Conservation (phyloP, 306 rosid species). For the Amphicarpaea edgeworthii region DNA sequence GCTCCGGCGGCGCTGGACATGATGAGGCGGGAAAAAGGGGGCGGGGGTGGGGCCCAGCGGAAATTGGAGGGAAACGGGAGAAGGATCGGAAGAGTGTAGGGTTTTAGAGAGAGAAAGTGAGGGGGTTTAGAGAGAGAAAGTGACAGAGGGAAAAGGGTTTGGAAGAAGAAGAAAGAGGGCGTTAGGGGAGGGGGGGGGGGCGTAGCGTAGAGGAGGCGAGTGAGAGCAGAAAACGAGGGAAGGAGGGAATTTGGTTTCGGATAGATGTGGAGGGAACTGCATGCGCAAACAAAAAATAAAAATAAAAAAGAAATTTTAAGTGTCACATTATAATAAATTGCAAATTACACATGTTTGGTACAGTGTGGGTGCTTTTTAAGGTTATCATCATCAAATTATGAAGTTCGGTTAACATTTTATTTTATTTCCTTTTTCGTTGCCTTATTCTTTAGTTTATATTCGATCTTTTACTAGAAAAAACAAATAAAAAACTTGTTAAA, state of each 20-base stretch:
- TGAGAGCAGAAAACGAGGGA: constrained; percentile 96
- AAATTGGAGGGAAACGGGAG: constrained; percentile 1
- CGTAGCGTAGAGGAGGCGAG: constrained; percentile 40
- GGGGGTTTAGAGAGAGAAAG: constrained; percentile 44
- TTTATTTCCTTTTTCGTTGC: too few species aligned
- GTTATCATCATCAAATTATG: too few species aligned
- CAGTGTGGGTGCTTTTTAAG: too few species aligned
- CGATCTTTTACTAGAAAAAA: too few species aligned
- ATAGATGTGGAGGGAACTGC: constrained; percentile 98
- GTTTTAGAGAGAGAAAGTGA: constrained; percentile 57
- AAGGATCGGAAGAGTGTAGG: constrained; percentile 34
- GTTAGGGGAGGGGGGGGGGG: too few species aligned
- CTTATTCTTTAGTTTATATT: too few species aligned
- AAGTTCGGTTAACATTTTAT: background rate
- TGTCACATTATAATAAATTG: background rate
- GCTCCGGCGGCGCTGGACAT: constrained; percentile 81
- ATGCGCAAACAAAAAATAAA: constrained; percentile 30
- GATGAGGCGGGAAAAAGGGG: constrained; percentile 19
- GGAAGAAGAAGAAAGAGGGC: constrained; percentile 37
- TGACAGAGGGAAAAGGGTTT: constrained; percentile 32
- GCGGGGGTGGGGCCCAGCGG: background rate
- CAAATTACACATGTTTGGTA: background rate
- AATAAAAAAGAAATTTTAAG: background rate
- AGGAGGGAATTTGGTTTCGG: constrained; percentile 99
- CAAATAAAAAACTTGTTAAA: too few species aligned